Base-by-base conservation (phyloP, 441 rosid genomes). In the Brassica balearica region DNA sequence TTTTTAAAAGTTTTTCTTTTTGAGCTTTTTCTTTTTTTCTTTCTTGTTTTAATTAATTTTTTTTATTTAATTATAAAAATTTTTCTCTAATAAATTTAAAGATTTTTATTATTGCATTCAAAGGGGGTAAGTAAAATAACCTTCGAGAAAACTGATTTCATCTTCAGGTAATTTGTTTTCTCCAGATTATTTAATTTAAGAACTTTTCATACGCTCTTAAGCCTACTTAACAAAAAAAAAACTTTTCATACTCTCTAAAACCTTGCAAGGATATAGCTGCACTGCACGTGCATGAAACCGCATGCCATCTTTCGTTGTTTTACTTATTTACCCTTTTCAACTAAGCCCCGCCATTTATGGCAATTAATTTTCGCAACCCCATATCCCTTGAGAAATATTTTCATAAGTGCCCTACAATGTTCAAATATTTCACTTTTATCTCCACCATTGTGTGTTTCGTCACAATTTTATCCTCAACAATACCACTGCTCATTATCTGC, bases 401-500 rank as follows among this genome's bases (percentile, higher is more conserved):
- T 27, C 71, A 63, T 2, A 63, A n/a, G 29, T 0, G 6, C 53
- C 62, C 82, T 20, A 12, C 1, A 22, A 2, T 3, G 10, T 65
- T 46, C 1, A 0, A 0, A 29, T 7, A 0, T 3, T 66, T 15
- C 19, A 66, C 4, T 34, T 59, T 11, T 2, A 1, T 17, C 69
- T 69, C 6, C 17, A 56, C 11, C 2, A 12, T 29, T 51, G 3
- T 43, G 34, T 29, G 8, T 55, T 17, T 63, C 1, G 59, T 48
- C 74, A 34, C 78, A 73, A 9, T 48, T 80, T 72, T 73, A 75
- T 60, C 59, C 10, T 32, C 80, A 65, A 17, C 83, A 76, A 53
- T 46, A 80, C 80, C 74, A 80, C 25, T 80, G 83, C 61, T 80
- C 83, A 27, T 72, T 68, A 22, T 80, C 83, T 8, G 80, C 83